phyloP scores from a whole-genome alignment of 2,329 filamentous ascomycete species.

The Alternaria sp. region DNA sequence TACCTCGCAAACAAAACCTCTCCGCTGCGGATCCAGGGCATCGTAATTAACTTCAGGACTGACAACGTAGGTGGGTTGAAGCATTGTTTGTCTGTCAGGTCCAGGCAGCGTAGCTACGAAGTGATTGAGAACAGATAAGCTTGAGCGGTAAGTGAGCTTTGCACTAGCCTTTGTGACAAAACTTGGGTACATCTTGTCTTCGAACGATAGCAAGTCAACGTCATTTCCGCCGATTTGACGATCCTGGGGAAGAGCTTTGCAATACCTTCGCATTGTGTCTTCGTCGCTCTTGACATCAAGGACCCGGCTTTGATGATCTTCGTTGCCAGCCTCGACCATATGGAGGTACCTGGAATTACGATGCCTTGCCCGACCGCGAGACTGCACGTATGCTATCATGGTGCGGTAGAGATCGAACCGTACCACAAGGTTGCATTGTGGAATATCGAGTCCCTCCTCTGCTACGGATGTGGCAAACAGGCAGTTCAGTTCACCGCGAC shows the following conservation, averaged over 20 bases:
- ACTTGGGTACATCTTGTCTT: conserved; percentile 56
- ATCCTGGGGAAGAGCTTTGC: conserved; percentile 75
- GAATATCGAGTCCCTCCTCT: conserved; percentile 72
- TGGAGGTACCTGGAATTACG: conserved; percentile 80
- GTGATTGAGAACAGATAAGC: conserved; percentile 73
- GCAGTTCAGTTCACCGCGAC: conserved; percentile 66
- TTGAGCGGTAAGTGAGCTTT: conserved; percentile 78
- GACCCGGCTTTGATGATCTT: conserved; percentile 64
- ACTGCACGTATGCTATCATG: conserved; percentile 95
- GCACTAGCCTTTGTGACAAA: conserved; percentile 75
- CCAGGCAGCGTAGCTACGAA: conserved; percentile 74
- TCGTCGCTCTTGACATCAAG: conserved; percentile 67
- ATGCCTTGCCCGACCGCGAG: conserved; percentile 84
- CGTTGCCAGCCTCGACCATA: conserved; percentile 79
- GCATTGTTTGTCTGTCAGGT: conserved; percentile 58
- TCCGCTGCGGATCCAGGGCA: conserved; percentile 10
- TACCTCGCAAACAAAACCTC: conserved; percentile 70
- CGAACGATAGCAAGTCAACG: conserved; percentile 64
- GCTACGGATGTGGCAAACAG: conserved; percentile 71
- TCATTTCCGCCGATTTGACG: conserved; percentile 70
- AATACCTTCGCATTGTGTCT: conserved; percentile 75
- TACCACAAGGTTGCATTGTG: conserved; percentile 71
- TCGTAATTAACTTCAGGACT: conserved; percentile 19
- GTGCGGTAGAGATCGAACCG: conserved; percentile 89
- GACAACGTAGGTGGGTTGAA: conserved; percentile 69